Percentiles rank a stretch among this genome's conserved stretches.
These are phyloP conservation scores for Aspergillus candidus DNA, from an alignment of 2,329 filamentous ascomycete species.

Conservation along the genomic window DNA sequence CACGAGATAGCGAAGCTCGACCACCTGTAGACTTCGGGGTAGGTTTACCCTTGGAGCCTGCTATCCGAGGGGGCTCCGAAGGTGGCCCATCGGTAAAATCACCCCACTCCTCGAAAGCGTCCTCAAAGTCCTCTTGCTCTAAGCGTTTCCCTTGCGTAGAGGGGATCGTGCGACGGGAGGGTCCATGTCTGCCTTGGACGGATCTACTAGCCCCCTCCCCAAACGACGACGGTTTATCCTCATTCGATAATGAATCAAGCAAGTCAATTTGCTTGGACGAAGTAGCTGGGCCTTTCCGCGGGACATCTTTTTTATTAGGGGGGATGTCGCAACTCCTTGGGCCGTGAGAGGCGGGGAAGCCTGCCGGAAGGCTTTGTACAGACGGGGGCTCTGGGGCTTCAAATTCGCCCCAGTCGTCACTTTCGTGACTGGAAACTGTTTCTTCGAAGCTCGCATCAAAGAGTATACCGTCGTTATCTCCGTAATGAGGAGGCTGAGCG, in stretches of 20 bases:
- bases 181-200: too few species aligned
- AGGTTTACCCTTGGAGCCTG: constrained; percentile 6
- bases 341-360: too few species aligned
- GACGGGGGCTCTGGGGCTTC: constrained; percentile 28
- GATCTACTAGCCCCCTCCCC: too few species aligned
- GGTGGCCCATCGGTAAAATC: constrained; percentile 44
- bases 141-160: constrained; percentile 10
- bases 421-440: constrained; percentile 19
- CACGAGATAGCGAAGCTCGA: too few species aligned
- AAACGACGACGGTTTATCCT: constrained; percentile 15
- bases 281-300: not conserved
- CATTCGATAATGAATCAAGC: constrained; percentile 25
- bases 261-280: constrained; percentile 17
- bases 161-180: not conserved
- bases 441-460: constrained; percentile 53
- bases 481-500: constrained; percentile 16
- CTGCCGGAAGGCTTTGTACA: constrained; percentile 4
- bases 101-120: constrained; percentile 41
- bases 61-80: constrained; percentile 5
- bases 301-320: not conserved
- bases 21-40: too few species aligned
- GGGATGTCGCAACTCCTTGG: too few species aligned
- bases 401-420: constrained; percentile 45
- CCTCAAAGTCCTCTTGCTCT: constrained; percentile 8
- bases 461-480: constrained; percentile 47